A percentile compares a stretch with the other conserved stretches of the same genome.
Conservation (phyloP, 805 yeast species). For the Wickerhamiella qilinensis region DNA sequence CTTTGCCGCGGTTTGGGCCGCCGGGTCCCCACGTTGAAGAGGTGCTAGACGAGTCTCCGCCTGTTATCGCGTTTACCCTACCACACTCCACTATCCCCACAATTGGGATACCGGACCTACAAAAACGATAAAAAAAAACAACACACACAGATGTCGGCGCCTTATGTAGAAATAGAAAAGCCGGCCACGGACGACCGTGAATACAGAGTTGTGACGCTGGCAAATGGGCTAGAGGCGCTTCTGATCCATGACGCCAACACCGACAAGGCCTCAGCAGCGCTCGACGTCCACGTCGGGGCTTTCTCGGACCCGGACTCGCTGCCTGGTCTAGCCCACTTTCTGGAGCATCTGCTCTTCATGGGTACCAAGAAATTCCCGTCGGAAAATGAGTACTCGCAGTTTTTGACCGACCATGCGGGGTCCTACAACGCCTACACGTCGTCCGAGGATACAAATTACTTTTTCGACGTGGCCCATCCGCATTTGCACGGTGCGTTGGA, state of each 20-base stretch:
- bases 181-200: constrained; percentile 49
- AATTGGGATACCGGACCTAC: no score
- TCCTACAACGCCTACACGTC: constrained; percentile 86
- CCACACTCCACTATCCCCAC: no score
- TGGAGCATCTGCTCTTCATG: constrained; percentile 74
- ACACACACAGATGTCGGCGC: no score
- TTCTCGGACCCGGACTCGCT: constrained; percentile 54
- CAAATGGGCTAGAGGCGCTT: constrained; percentile 53
- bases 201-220: constrained; percentile 49
- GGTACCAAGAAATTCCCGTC: constrained; percentile 63
- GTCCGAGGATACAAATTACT: constrained; percentile 76
- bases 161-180: constrained; percentile 30
- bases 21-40: no score
- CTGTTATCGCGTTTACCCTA: no score
- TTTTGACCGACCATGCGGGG: constrained; percentile 71
- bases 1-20: no score
- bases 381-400: constrained; percentile 61
- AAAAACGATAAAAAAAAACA: no score
- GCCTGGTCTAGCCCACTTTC: constrained; percentile 78
- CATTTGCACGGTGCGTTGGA: constrained; percentile 78
- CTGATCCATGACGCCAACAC: constrained; percentile 63
- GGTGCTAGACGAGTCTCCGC: no score
- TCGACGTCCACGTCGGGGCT: constrained; percentile 70
- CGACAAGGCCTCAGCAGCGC: constrained; percentile 47
- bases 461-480: constrained; percentile 65